Base-by-base conservation (phyloP, 2,329 filamentous ascomycete species). In the Botrytis porri region DNA sequence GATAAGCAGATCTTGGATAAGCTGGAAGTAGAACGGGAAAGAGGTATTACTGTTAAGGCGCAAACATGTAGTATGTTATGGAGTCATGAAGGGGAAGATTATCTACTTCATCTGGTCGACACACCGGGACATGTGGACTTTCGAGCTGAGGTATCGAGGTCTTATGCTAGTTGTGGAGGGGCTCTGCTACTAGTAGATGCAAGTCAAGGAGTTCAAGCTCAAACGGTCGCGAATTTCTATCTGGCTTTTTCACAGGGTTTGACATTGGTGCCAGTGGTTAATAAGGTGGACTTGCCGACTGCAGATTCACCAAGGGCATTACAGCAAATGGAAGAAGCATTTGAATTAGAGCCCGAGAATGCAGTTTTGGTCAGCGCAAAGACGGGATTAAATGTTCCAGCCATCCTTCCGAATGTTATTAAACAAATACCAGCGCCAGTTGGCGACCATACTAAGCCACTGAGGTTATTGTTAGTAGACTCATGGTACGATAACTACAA, bases 31-130 rank as follows among this genome's bases (percentile, higher is more conserved):
- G 96, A 99, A 84, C 88, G 96, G 69, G 94, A 98, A 83, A 89
- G 96, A 57, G 96, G 96, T 75, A 99, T 99, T 81, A 99, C 96
- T 0, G 96, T 99, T 82, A 99, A 99, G 85, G 96, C 96, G 72
- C 96, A 99, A 85, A 98, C 96, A 73, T 98, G 96, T 83, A 96
- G 92, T 72, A 99, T 99, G 96, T 88, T 99, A 70, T 97, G 98
- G 85, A 94, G 92, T 41, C 86, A 97, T 83, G 85, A 92, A 29
- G 95, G 93, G 25, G 85, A 92, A 45, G 96, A 99, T 82, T 98
- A 98, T 81, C 87, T 99, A 73, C 86, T 99, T 43, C 96, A 99
- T 83, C 87, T 99, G 41, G 95, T 99, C 73, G 96, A 99, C 82
- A 99, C 96, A 0, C 96, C 96, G 0, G 96, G 96, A 41, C 96